Conservation (phyloP, 2,329 filamentous ascomycete species). For the Clarireedia sp. region DNA sequence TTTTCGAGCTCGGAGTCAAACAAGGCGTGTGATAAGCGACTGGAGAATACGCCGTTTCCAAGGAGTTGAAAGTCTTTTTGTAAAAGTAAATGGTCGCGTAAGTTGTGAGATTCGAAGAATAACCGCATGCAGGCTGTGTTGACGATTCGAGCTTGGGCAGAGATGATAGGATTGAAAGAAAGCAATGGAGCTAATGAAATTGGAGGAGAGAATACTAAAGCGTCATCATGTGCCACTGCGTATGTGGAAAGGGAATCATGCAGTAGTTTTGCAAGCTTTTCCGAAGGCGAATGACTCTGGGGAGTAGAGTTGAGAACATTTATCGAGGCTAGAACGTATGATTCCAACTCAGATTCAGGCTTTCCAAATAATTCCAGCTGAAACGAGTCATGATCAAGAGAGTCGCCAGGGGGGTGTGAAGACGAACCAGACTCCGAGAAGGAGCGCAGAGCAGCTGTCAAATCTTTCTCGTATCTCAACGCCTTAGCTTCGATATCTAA, state of each 20-base stretch:
- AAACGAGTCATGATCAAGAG: slow-evolving; percentile 2
- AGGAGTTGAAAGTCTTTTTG: slow-evolving; percentile 78
- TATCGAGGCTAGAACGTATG: slow-evolving; percentile 44
- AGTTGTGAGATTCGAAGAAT: slow-evolving; percentile 65
- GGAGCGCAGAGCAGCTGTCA: slow-evolving; percentile 30
- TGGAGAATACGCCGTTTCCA: slow-evolving; percentile 76
- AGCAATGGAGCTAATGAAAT: slow-evolving; percentile 52
- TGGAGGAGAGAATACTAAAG: slow-evolving; percentile 25
- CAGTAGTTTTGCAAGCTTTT: slow-evolving; percentile 21
- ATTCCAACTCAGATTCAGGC: slow-evolving; percentile 39
- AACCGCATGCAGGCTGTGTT: slow-evolving; percentile 70
- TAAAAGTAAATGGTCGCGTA: slow-evolving; percentile 64
- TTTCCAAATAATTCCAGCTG: slow-evolving; percentile 40
- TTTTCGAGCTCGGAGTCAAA: slow-evolving; percentile 78
- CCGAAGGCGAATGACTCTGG: slow-evolving; percentile 14
- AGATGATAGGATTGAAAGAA: slow-evolving; percentile 68
- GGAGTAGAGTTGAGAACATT: slow-evolving; percentile 35
- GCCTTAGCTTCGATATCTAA: slow-evolving; percentile 55
- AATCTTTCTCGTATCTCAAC: slow-evolving; percentile 40
- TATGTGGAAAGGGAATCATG: slow-evolving; percentile 17
- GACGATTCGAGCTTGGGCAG: slow-evolving; percentile 66
- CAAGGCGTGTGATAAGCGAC: slow-evolving; percentile 69
- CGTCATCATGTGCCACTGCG: slow-evolving; percentile 7
- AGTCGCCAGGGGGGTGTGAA: neutral
- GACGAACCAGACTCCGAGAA: neutral